Base-by-base conservation (phyloP, 169 alveolate genomes). In the Hepatocystis sp. region DNA sequence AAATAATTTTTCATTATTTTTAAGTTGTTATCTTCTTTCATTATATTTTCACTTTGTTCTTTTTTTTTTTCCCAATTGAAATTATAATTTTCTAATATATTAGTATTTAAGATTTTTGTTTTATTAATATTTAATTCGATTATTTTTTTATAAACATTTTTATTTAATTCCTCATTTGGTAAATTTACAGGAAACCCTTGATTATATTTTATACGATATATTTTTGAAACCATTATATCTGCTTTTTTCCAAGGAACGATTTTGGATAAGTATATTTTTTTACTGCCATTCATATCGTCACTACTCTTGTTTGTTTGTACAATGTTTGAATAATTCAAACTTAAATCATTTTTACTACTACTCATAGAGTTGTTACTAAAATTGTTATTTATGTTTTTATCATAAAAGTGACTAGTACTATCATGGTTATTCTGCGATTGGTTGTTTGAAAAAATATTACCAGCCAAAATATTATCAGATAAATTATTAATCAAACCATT, bases 241-340 rank as follows among this genome's bases (percentile, higher is more conserved):
- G 64, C 89, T 42, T 81, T 81, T 81, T 81, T 81, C 89, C 89
- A 81, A 27, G 89, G 89, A 0, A 81, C 89, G 11, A 81, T 61
- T 47, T 52, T 61, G 7, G 89, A 81, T 19, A 81, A 42, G 46
- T 64, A 61, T 1, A 56, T 7, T 65, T 36, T 81, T 34, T 81
- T 55, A 17, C 28, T 60, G 27, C 21, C 8, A 4, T 21, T 15
- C n/a, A 25, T 19, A 10, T 34, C 63, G 25, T 7, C 19, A 2
- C 27, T 27, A 2, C 63, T 23, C 3, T 23, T 23, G 15, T 23
- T 46, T 66, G n/a, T 39, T 27, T 8, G 5, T n/a, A 51, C 25
- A 19, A 25, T 39, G 30, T 11, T 36, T 21, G n/a, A n/a, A n/a
- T n/a, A n/a, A n/a, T n/a, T n/a, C n/a, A n/a, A n/a, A n/a, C n/a